These are phyloP conservation scores for Solanum chaucha DNA, from an alignment of 257 asterid species.

Conservation along the genomic window DNA sequence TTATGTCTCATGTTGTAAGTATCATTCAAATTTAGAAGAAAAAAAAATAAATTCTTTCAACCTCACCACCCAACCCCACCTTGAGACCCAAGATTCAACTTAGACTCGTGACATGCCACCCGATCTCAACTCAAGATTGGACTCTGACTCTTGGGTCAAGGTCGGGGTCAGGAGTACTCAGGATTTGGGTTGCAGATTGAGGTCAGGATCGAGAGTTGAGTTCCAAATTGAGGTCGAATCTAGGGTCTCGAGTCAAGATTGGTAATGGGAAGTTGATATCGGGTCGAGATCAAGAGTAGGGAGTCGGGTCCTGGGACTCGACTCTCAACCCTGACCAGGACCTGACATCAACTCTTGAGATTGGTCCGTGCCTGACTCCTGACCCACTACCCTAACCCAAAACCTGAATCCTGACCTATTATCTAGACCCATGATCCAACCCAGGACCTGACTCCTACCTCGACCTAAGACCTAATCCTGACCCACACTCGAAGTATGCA, in stretches of 20 bases:
- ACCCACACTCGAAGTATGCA: too few relatives aligned
- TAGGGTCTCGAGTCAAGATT: not conserved
- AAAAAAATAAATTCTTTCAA: rapidly evolving
- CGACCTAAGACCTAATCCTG: too few relatives aligned
- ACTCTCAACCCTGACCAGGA: not conserved
- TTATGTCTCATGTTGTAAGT: not conserved
- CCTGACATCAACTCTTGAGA: too few relatives aligned
- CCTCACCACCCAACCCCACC: not conserved
- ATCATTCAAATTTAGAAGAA: not conserved
- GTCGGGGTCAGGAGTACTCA: too few relatives aligned
- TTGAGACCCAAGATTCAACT: not conserved
- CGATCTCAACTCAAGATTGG: not conserved
- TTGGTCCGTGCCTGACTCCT: too few relatives aligned
- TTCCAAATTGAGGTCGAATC: not conserved
- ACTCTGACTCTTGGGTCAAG: not conserved
- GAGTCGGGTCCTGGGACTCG: not conserved
- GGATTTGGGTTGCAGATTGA: not conserved
- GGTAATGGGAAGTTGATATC: not conserved
- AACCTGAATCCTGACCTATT: rapidly evolving
- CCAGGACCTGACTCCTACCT: too few relatives aligned
- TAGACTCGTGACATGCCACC: not conserved
- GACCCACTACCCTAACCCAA: too few relatives aligned
- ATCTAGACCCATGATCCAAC: too few relatives aligned
- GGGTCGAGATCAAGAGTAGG: not conserved
- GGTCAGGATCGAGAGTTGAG: not conserved